phyloP scores from a whole-genome alignment of 164 flowering plant species.

The Aristolochia contorta region DNA sequence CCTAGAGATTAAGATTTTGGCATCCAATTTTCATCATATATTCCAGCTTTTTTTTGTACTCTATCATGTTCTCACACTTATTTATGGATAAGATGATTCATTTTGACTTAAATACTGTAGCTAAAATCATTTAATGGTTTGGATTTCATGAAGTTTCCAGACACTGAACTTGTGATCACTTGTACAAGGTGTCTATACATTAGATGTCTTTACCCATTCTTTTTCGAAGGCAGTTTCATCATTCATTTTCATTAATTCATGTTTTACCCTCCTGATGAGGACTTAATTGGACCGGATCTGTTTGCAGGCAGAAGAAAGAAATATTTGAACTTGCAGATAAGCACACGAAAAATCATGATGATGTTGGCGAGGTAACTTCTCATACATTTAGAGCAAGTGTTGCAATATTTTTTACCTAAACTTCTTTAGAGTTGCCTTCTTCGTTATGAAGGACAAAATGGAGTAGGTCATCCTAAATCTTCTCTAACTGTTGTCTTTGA shows the following conservation, averaged over 20 bases:
- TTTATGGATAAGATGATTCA: neutral
- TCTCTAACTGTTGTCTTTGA: neutral
- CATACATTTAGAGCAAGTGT: too few species aligned
- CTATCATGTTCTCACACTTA: neutral
- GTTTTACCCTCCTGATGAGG: too few species aligned
- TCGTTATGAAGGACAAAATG: neutral
- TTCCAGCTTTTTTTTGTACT: neutral
- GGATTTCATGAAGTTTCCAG: too few species aligned
- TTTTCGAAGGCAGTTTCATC: too few species aligned
- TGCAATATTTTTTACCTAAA: too few species aligned
- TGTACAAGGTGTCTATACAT: too few species aligned
- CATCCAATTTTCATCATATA: neutral
- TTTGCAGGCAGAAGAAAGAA: slow-evolving; percentile 63
- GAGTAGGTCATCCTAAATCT: neutral
- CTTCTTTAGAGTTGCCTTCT: neutral
- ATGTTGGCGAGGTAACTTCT: slow-evolving; percentile 47
- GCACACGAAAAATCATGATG: slow-evolving; percentile 55
- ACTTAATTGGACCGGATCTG: too few species aligned
- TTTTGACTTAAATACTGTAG: too few species aligned
- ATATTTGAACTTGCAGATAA: slow-evolving; percentile 77
- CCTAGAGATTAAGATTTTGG: neutral
- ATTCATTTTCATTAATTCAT: too few species aligned
- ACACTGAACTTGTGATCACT: too few species aligned
- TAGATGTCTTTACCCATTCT: too few species aligned
- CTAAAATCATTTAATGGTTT: too few species aligned